Evolutionary conservation across 306 rosid genomes (phyloP).

Genomic region (Fragaria nilgerrensis): DNA sequence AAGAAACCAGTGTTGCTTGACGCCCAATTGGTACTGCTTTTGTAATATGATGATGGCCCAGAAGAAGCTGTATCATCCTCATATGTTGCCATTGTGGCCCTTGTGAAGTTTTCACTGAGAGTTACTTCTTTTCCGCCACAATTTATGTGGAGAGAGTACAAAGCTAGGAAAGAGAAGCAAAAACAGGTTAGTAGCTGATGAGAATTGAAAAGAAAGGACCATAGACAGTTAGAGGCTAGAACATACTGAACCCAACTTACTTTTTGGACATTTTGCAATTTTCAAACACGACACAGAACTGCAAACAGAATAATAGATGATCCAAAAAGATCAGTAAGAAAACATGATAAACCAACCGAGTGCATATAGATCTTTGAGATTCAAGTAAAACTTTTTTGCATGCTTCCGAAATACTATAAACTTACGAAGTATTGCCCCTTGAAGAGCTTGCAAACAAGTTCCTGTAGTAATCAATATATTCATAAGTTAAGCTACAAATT

Average conservation of each 20-base stretch:
- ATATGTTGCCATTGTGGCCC: constrained; percentile 10
- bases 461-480: constrained; percentile 31
- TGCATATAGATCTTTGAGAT: background rate
- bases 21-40: constrained; percentile 44
- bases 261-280: constrained; percentile 28
- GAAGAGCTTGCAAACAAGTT: constrained; percentile 57
- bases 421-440: constrained; percentile 46
- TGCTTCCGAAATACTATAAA: background rate
- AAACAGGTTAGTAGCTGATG: background rate
- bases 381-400: background rate
- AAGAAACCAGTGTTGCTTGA: constrained; percentile 53
- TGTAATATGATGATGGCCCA: constrained; percentile 32
- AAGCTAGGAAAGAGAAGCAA: constrained; percentile 24
- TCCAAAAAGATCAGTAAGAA: constrained; percentile 27
- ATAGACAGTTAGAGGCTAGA: background rate
- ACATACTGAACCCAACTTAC: constrained; percentile 30
- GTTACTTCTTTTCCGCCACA: constrained; percentile 50
- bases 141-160: constrained; percentile 53
- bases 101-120: background rate
- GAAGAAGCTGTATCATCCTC: constrained; percentile 34
- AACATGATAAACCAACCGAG: background rate
- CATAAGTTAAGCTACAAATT: background rate
- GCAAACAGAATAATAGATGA: constrained; percentile 31
- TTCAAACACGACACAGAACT: constrained; percentile 46
- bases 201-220: background rate